Evolutionary conservation across 1,284 basidiomycete genomes (phyloP), one percentile per base, ranked within the genome.

Genomic region (Tylopilus sp.): DNA sequence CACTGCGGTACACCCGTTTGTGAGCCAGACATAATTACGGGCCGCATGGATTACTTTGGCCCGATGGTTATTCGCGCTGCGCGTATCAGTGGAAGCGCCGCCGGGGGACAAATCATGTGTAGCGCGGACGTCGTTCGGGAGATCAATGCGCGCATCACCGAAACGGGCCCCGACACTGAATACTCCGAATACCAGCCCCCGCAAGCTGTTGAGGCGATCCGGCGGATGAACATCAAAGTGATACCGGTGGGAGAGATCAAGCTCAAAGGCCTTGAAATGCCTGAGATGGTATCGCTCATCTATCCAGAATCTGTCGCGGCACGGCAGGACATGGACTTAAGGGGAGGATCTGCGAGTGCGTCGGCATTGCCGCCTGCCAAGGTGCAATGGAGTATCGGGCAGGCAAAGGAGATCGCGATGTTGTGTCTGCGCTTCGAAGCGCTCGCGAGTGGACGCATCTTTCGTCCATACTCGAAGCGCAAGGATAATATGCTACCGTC

Each of bases 31-130:
- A 89, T 92, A 2, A 89, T 97, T 65, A 99, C 95, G 6, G 76
- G 86, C 54, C 87, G 97, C 23, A 99, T 99, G 97, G 96, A 99
- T 70, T 97, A 97, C 71, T 92, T 95, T 60, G 93, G 93, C 1
- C 86, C 91, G 1, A 90, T 95, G 81, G 91, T 95, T 57, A 97
- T 97, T 68, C 87, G 95, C 36, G 79, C 96, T 0, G 84, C 96
- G 2, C 80, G 97, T 48, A 91, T 99, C 63, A 82, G 78, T 54
- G 84, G 87, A 31, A 82, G 77, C 48, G 94, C 97, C 1, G 84
- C 86, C 25, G 97, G 97, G 12, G 97, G 97, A 0, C 92, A 99
- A 71, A 93, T 99, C 63, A 87, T 93, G 82, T 89, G 91, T 61
- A 93, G 90, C 59, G 82, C 85, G 15, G 95, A 98, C 56, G 87